phyloP scores from a whole-genome alignment of 768 basidiomycete species.

The Imleria badia region DNA sequence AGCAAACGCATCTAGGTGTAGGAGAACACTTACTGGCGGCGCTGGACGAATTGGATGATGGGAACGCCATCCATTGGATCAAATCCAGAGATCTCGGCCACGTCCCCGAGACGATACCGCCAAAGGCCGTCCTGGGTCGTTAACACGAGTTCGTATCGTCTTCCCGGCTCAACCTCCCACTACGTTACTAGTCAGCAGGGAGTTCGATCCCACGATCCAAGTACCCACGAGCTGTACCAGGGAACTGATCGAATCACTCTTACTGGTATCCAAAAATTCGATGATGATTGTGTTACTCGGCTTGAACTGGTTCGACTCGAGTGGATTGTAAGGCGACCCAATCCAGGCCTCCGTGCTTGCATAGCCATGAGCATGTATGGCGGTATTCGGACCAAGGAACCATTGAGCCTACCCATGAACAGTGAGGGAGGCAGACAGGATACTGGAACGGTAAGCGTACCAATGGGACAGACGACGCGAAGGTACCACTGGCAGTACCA shows the following conservation, averaged over 20 bases:
- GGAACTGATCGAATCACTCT: neutral
- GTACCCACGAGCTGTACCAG: neutral
- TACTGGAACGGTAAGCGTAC: neutral
- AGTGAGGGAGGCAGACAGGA: neutral
- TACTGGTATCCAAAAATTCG: constrained; percentile 16
- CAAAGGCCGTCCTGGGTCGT: constrained; percentile 21
- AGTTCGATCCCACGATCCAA: neutral
- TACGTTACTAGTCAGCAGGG: constrained; percentile 3
- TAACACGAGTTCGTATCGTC: constrained; percentile 18
- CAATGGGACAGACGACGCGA: constrained; percentile 8
- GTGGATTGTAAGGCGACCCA: constrained; percentile 4
- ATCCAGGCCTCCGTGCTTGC: constrained; percentile 5
- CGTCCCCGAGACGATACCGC: constrained; percentile 14
- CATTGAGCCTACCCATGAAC: neutral
- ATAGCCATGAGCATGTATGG: neutral
- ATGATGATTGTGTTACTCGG: neutral
- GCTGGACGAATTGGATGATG: constrained; percentile 14
- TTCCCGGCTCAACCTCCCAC: constrained; percentile 16
- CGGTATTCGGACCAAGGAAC: constrained; percentile 8
- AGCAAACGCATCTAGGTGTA: neutral
- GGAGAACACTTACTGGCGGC: constrained; percentile 9
- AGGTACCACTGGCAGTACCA: constrained; percentile 2
- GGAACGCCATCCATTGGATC: constrained; percentile 17
- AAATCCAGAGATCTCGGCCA: constrained; percentile 23
- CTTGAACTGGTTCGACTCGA: constrained; percentile 9